Evolutionary conservation across 345 rosid genomes (phyloP).

Genomic region (Mercurialis annua): DNA sequence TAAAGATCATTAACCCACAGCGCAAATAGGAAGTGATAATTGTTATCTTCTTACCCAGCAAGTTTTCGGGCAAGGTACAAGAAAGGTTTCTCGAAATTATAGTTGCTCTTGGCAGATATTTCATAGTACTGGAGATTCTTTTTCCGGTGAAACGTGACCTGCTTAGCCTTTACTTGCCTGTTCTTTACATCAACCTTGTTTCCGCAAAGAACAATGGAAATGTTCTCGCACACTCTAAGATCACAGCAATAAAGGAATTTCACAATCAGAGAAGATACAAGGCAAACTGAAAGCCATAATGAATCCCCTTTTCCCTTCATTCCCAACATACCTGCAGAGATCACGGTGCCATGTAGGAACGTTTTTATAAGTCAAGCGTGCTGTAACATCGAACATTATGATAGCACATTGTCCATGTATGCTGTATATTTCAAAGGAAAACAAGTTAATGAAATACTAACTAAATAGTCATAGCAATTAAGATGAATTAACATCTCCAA

Average conservation of each 20-base stretch:
- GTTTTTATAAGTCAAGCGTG: constrained; percentile 92
- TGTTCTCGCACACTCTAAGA: constrained; percentile 50
- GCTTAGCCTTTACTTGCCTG: constrained; percentile 58
- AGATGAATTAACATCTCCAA: too few relatives aligned
- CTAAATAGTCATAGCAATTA: too few relatives aligned
- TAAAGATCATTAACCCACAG: too few relatives aligned
- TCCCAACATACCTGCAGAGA: constrained; percentile 62
- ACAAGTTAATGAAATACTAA: too few relatives aligned
- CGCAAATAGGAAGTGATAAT: too few relatives aligned
- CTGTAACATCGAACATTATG: constrained; percentile 96
- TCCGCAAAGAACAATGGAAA: constrained; percentile 55
- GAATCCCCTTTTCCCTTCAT: too few relatives aligned
- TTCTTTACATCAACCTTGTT: constrained; percentile 60
- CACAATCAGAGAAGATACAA: too few relatives aligned
- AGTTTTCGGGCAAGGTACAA: constrained; percentile 52
- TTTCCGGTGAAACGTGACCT: constrained; percentile 55
- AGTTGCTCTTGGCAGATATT: constrained; percentile 57
- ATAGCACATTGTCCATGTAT: constrained; percentile 98
- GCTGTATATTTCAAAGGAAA: too few relatives aligned
- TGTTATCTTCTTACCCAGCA: constrained; percentile 44
- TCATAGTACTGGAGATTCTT: constrained; percentile 58
- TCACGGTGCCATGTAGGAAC: constrained; percentile 99
- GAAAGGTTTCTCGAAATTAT: constrained; percentile 53
- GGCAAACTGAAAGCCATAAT: background rate
- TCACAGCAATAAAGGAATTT: background rate